Evolutionary conservation across 176 grass and related monocot genomes (phyloP).

Genomic region (Aegilops speltoides): DNA sequence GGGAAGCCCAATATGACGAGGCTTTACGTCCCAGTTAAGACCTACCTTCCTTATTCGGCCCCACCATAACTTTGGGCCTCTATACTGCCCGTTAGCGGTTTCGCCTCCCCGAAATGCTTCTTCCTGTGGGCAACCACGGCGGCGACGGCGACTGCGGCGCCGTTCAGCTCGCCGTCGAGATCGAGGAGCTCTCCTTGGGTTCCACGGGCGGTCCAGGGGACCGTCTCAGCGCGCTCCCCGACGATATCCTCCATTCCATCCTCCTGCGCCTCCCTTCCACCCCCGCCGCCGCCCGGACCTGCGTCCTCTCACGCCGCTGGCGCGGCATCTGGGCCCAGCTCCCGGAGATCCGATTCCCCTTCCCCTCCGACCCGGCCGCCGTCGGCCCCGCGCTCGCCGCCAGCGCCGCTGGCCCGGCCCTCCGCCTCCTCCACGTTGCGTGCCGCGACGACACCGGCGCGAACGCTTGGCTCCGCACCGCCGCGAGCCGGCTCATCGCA

Average conservation of each 20-base stretch:
- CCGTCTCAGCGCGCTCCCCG: background rate
- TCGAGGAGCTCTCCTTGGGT: background rate
- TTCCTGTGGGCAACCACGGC: background rate
- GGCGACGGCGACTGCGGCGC: background rate
- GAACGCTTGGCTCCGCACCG: background rate
- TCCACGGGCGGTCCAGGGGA: background rate
- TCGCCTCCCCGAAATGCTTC: background rate
- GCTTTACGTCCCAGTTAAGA: background rate
- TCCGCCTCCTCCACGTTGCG: conserved; percentile 13
- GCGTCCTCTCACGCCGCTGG: conserved; percentile 27
- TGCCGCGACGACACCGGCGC: background rate
- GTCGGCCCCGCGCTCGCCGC: background rate
- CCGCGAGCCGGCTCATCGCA: background rate
- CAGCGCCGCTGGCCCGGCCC: background rate
- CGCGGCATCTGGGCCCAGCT: conserved; percentile 10
- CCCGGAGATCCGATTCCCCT: conserved; percentile 6
- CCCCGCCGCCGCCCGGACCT: conserved; percentile 3
- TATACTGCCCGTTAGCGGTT: background rate
- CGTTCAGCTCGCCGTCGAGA: background rate
- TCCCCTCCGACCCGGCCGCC: background rate
- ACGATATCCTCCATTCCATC: conserved; percentile 5
- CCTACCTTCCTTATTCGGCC: background rate
- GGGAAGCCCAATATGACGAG: background rate
- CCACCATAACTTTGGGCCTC: background rate
- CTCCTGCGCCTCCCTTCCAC: conserved; percentile 19